Base-by-base conservation (phyloP, 2,329 filamentous ascomycete species). In the Bipolaris oryzae region DNA sequence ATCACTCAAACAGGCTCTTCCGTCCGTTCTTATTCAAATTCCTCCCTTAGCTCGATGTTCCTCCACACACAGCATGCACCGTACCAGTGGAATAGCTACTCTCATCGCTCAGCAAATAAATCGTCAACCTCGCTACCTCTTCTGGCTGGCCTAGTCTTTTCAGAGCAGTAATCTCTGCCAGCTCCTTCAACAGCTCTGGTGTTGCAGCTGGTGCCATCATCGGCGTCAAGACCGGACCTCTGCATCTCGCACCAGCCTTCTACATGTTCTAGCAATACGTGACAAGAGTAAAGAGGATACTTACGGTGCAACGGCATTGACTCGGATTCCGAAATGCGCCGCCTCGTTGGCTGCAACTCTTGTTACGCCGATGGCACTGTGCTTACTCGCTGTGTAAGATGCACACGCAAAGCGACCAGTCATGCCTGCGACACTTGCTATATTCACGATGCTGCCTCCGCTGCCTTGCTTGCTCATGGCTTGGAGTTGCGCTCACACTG, bases 41-140 rank as follows among this genome's bases (percentile, higher is more conserved):
- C 7, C 7, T 6, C 23, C 23, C 34, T 49, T 35, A 41, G 11
- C 7, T n/a, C 3, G 13, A n/a, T 43, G 33, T 31, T 1, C 54
- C 58, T 18, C 50, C 47, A 52, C 82, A 80, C 25, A 81, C 75
- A 59, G 65, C 75, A 47, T 77, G 71, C 5, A 77, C 70, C 10
- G 72, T 68, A 1, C 80, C 80, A 0, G 79, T 82, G 1, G 80
- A 76, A 68, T 76, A 81, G 13, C 72, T 77, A 5, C 74, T 66
- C 25, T 79, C 77, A 55, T 80, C 77, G 55, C 79, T 76, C 35
- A 82, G 60, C 61, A 82, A 59, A 49, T 79, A 82, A 6, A 75
- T 70, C 43, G 80, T 76, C 9, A 80, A 68, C 25, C 76, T 72
- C 6, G 79, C 81, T 1, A 74, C 66, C 57, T 78, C 76, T 13